A percentile compares a stretch with the other conserved stretches of the same genome.
These are phyloP conservation scores for Thielaviopsis euricoi DNA, from an alignment of 2,329 filamentous ascomycete species.

Conservation along the genomic window DNA sequence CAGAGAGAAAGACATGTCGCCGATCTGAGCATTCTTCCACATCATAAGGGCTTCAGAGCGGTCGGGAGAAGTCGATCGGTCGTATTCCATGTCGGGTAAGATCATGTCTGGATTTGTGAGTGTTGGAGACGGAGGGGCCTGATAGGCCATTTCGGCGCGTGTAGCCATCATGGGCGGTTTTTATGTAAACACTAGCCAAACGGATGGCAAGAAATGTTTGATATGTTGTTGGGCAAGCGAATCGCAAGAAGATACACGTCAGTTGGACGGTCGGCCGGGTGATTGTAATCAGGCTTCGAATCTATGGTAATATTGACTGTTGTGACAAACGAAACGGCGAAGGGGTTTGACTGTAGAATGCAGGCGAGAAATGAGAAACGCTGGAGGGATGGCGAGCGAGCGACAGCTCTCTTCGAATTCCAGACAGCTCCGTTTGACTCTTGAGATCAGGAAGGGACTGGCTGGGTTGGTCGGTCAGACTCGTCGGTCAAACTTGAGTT, in stretches of 20 bases:
- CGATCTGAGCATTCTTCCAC: constrained; percentile 32
- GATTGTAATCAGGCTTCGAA: not conserved
- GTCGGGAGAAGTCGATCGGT: constrained; percentile 33
- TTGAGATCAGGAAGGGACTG: too few relatives aligned
- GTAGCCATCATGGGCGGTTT: constrained; percentile 13
- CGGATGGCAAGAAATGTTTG: not conserved
- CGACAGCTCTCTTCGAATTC: not conserved
- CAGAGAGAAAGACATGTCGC: constrained; percentile 18
- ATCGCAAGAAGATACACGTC: not conserved
- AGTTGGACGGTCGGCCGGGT: not conserved
- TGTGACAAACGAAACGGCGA: not conserved
- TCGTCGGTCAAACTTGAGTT: not conserved
- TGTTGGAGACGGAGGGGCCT: constrained; percentile 58
- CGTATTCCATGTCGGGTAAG: constrained; percentile 54
- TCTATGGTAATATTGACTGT: too few relatives aligned
- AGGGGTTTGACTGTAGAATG: not conserved
- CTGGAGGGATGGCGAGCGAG: not conserved
- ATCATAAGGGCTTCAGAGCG: constrained; percentile 34
- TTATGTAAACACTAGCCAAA: not conserved
- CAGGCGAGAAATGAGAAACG: not conserved
- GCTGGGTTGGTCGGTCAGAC: not conserved
- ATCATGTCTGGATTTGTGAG: constrained; percentile 93
- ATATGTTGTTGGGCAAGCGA: not conserved
- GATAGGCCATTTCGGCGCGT: constrained; percentile 21
- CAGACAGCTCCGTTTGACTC: not conserved